Base-by-base conservation (phyloP, 2,329 filamentous ascomycete species). In the Emergomyces orientalis region DNA sequence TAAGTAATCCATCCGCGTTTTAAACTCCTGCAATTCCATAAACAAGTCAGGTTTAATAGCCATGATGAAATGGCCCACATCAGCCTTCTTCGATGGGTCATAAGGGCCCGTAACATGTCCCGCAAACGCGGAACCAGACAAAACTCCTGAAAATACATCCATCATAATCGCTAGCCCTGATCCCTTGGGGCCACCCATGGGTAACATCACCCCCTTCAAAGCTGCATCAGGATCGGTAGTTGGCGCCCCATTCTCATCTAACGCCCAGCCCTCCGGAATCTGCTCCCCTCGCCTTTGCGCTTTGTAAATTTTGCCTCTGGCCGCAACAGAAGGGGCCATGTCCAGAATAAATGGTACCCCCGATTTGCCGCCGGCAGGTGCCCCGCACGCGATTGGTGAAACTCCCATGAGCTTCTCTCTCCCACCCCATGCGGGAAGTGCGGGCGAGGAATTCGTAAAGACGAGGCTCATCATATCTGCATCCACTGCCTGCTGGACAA, bases 131-230 rank as follows among this genome's bases (percentile, higher is more conserved):
- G 86, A 87, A 0, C 89, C 90, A 0, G 88, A 90, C 0, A 94
- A 68, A n/a, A 79, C 78, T 1, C 89, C 90, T 0, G 88, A 91
- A 71, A 94, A 93, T 1, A 95, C 88, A 71, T 94, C 89, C 90
- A 94, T 94, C 88, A 91, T 93, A 62, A 94, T 84, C 0, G 88
- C 79, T 49, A 94, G 73, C 0, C 83, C 90, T 1, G 87, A 89
- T 0, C 90, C 90, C 73, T 94, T 94, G 0, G 90, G 89, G 0
- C 90, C 90, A 2, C 89, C 89, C 88, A 94, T 91, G 0, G 90
- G 89, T 25, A 93, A 76, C 90, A 94, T 93, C 19, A 39, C 88
- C 0, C 89, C 89, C 41, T 85, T 83, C 11, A 94, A 76, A 0
- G 90, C 90, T 25, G 80, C 81, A 0, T 80, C 82, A 0, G 90